A percentile compares a stretch with the other conserved stretches of the same genome.
Conservation (phyloP, 192 early-diverging fungal species). For the Backusella parvicylindrica region DNA sequence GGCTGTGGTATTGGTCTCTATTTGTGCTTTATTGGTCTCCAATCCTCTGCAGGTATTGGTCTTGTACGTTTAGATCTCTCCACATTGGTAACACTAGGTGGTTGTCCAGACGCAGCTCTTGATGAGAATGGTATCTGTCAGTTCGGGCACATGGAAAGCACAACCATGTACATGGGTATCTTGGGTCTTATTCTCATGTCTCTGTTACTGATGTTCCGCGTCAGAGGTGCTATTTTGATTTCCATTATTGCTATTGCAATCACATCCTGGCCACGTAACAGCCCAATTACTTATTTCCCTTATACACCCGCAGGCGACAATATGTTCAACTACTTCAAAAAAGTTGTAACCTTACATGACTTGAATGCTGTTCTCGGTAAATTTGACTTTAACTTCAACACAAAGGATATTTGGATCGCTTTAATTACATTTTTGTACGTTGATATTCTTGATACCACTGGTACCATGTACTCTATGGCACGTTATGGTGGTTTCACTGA, state of each 20-base stretch:
- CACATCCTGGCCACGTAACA: constrained; percentile 71
- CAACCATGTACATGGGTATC: constrained; percentile 41
- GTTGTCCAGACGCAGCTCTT: constrained; percentile 53
- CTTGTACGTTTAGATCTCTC: constrained; percentile 57
- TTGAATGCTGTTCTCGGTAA: constrained; percentile 41
- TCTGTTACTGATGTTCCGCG: constrained; percentile 54
- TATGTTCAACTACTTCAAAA: constrained; percentile 66
- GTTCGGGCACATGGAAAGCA: constrained; percentile 61
- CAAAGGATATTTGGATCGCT: constrained; percentile 70
- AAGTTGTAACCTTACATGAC: constrained; percentile 44
- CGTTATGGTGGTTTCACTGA: constrained; percentile 79
- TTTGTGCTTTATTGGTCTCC: constrained; percentile 76
- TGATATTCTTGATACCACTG: constrained; percentile 84
- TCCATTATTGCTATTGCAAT: constrained; percentile 68
- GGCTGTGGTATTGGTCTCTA: constrained; percentile 79
- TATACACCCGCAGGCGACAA: constrained; percentile 55
- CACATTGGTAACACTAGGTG: constrained; percentile 68
- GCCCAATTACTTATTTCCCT: constrained; percentile 75
- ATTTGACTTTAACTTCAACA: constrained; percentile 59
- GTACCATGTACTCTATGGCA: constrained; percentile 83
- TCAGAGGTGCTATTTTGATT: constrained; percentile 70
- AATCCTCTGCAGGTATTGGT: constrained; percentile 79
- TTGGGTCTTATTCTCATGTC: constrained; percentile 67
- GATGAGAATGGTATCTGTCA: constrained; percentile 55
- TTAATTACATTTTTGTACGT: constrained; percentile 81